Base-by-base conservation (phyloP, 306 rosid genomes). In the Prunus mongolica region DNA sequence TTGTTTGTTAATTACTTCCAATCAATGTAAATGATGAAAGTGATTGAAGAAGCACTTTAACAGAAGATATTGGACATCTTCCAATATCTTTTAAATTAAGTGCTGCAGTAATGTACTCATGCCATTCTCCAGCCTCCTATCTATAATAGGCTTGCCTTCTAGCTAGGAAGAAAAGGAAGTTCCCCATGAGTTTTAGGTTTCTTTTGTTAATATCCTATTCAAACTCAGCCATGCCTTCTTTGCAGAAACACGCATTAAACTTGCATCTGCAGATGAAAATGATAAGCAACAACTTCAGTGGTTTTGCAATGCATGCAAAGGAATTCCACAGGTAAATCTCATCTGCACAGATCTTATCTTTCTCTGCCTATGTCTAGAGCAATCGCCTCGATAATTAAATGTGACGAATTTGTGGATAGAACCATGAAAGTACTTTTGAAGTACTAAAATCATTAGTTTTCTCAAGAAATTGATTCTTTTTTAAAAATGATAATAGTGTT, bases 291-390 rank as follows among this genome's bases (percentile, higher is more conserved):
- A 91, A 77, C 93, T 96, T 80, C 83, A 86, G 65, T 84, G 83
- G 92, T 93, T 96, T 85, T 91, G 90, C 80, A 84, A 93, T 85
- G 98, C 99, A 38, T 96, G 99, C 96, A 96, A 93, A 82, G 99
- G 99, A 88, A 96, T 93, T 80, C 91, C 97, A 25, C 91, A 86
- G 96, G 99, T 96, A 79, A 63, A 54, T 28, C 74, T 52, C 64
- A 64, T 67, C 65, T 68, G 75, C 27, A 19, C 3, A 50, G 19
- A 52, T 68, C 44, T 52, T 77, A 64, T 76, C 77, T 22, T 79
- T 61, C 50, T 64, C 72, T 74, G 60, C 20, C 15, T 51, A 52
- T 76, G 57, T 70, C 52, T 6, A 4, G 41, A 12, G n/a, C 34
- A 38, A 51, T 54, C 56, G 49, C 44, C 27, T 11, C 0, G 1